Evolutionary conservation across 768 basidiomycete species (phyloP), one percentile per base, ranked within the genome.

Genomic region (Chalciporus sphaerocephalus): DNA sequence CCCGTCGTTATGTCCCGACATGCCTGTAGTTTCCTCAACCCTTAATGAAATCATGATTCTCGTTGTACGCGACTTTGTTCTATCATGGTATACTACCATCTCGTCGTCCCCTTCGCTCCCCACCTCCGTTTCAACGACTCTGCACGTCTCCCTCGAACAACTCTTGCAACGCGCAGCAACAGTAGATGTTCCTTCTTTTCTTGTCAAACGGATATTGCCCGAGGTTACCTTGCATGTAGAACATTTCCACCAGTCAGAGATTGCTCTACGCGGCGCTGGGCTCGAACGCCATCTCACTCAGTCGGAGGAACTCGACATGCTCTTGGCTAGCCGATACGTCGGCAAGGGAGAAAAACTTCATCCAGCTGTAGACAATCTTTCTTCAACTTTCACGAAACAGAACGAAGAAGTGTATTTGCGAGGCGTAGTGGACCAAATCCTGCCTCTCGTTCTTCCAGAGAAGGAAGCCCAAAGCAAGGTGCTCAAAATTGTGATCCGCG

Each of bases 21-120:
- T 79, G 30, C 78, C 80, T 11, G 69, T 78, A 47, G 70, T 89
- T 20, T 90, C 87, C 7, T 69, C 78, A n/a, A 75, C 81, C 15
- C 59, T 95, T 8, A 87, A 94, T 52, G 84, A 87, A 24, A 78
- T 95, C 41, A 76, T 95, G 42, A 75, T 78, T n/a, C 75, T 92
- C 59, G 76, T 91, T 48, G 81, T 90, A 20, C 74, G 87, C 40
- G 91, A 93, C 69, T 98, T 96, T 62, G 82, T 99, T 16, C 69
- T 84, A 42, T 79, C 79, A 11, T 99, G 95, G 95, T 99, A 95
- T 72, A 74, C 75, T 53, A 78, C 81, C 15, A 73, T 97, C 28
- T 97, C 95, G 5, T 75, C 83, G 10, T 94, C 92, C 0, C 82
- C 88, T 4, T 80, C 91, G 4, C 97, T 99, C 62, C 93, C 95